A percentile compares a stretch with the other conserved stretches of the same genome.
Evolutionary conservation across 768 basidiomycete genomes (phyloP).

Genomic region (Lactarius pseudohatsudake): DNA sequence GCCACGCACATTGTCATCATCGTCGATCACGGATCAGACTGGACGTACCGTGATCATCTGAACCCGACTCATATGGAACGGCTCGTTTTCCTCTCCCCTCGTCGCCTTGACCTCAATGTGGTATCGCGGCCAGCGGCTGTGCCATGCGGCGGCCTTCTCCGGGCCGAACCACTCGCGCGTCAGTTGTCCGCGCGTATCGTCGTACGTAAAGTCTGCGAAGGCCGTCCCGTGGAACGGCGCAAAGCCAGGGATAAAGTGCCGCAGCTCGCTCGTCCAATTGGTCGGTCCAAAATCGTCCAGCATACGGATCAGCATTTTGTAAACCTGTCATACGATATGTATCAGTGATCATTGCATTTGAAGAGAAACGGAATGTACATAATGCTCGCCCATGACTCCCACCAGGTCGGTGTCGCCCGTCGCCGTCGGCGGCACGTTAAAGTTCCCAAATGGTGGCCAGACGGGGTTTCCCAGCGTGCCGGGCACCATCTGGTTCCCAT

Average conservation of each 20-base stretch:
- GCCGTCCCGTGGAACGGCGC: constrained; percentile 23
- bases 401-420: constrained; percentile 21
- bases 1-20: background rate
- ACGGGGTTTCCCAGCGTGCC: background rate
- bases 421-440: constrained; percentile 1
- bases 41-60: constrained; percentile 32
- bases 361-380: constrained; percentile 11
- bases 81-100: constrained; percentile 18
- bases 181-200: constrained; percentile 30
- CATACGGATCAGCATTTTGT: constrained; percentile 14
- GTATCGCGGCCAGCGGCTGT: constrained; percentile 32
- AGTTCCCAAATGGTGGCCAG: constrained; percentile 14
- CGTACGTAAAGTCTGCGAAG: constrained; percentile 33
- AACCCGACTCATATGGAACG: constrained; percentile 32
- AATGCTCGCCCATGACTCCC: constrained; percentile 30
- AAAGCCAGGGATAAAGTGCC: constrained; percentile 26
- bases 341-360: too few species aligned
- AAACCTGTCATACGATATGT: constrained; percentile 19
- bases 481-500: constrained; percentile 5
- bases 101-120: constrained; percentile 36
- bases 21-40: background rate
- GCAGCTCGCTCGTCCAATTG: constrained; percentile 36
- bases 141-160: constrained; percentile 26
- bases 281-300: constrained; percentile 30
- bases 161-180: constrained; percentile 29